Base-by-base conservation (phyloP, 352 stramenopile species). In the Globisporangium barbulae region DNA sequence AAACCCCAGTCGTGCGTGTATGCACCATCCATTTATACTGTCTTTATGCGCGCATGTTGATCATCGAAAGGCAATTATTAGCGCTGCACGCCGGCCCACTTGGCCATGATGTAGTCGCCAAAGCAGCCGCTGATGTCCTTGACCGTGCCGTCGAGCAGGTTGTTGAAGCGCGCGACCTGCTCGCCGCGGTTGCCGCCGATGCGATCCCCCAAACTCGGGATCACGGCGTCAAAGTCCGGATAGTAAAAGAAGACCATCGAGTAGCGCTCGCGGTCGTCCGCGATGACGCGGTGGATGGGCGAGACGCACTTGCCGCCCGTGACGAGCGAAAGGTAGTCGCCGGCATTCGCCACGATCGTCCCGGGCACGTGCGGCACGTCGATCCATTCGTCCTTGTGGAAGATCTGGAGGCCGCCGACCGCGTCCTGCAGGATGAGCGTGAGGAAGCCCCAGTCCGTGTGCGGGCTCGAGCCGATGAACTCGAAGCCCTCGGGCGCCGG, bases 181-280 rank as follows among this genome's bases (percentile, higher is more conserved):
- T 33, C 65, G 21, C 66, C 63, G 22, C 63, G 71, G 60, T 84
- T 74, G 12, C 77, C 79, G 22, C 72, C 79, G 49, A 88, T 87
- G 39, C 77, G 75, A 19, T 62, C 52, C 3, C 31, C 63, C 30
- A 83, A 64, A 3, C 68, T 67, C 21, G 83, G 83, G 50, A 93
- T 88, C 31, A 85, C 78, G 10, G 81, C 82, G 49, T 88, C 81
- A 60, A 89, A 93, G 76, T 88, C 79, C 13, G 85, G 85, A 57
- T 94, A 92, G 72, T 90, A 94, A 71, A 94, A 94, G 63, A 91
- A 91, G 45, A 92, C 83, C 64, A 91, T 85, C 53, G 85, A 94
- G 71, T 85, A 88, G 47, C 85, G 83, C 60, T 94, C 83, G 42
- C 75, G 73, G 49, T 88, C 81, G 62, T 90, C 76, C 3, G 77